Evolutionary conservation across 2,329 filamentous ascomycete genomes (phyloP).

Genomic region (Beauveria sp.): DNA sequence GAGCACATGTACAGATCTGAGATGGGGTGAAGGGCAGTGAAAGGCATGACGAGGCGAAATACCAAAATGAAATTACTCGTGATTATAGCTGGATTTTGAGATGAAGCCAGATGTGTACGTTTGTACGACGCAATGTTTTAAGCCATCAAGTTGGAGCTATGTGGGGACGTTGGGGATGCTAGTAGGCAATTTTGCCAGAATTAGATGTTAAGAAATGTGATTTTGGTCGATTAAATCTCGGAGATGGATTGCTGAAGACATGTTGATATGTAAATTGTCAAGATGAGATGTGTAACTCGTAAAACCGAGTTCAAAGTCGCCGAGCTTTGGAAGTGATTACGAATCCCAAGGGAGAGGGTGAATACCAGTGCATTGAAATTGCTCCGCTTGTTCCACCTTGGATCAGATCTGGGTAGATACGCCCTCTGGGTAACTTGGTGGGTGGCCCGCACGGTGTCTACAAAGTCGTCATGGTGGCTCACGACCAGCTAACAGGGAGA

Average conservation of each 20-base stretch:
- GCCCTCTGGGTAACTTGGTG: not conserved
- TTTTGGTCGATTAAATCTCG: not conserved
- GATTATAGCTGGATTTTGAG: conserved; percentile 8
- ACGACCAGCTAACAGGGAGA: not conserved
- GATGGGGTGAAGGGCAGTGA: not conserved
- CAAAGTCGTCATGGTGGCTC: not conserved
- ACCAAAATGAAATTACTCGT: conserved; percentile 7
- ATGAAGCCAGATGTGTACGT: conserved; percentile 7
- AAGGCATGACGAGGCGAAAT: not conserved
- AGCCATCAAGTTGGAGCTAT: not conserved
- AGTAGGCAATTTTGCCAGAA: not conserved
- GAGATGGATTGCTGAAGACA: no score
- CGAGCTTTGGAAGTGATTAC: no score
- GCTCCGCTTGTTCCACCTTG: not conserved
- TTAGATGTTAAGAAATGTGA: not conserved
- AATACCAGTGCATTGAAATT: no score
- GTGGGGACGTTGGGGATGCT: not conserved
- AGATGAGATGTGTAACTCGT: no score
- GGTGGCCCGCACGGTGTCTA: no score
- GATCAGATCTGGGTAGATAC: not conserved
- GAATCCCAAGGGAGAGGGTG: no score
- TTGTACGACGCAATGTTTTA: conserved; percentile 7
- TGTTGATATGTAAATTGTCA: no score
- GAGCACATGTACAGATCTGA: conserved; percentile 12
- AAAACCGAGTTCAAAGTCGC: no score